These are phyloP conservation scores for Phycomyces nitens DNA, from an alignment of 192 early-diverging fungal genomes.

Conservation along the genomic window DNA sequence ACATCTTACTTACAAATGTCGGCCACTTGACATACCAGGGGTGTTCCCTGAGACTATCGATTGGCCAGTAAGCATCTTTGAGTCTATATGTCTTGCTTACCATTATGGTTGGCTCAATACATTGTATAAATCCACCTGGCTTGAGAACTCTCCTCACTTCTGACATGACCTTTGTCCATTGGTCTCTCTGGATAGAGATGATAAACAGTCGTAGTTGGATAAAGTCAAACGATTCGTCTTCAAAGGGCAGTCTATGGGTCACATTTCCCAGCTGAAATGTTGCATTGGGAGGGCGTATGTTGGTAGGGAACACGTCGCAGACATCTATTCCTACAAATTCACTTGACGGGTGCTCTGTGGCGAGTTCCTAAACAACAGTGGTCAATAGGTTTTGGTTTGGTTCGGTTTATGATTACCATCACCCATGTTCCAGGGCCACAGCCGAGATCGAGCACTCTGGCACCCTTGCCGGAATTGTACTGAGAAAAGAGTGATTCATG, in stretches of 20 bases:
- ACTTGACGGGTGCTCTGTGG: slow-evolving; percentile 1
- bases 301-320: not conserved
- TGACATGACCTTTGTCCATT: slow-evolving; percentile 2
- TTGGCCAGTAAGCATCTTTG: not conserved
- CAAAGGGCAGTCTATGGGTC: not conserved
- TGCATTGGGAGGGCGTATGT: slow-evolving; percentile 10
- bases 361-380: slow-evolving; percentile 10
- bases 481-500: not conserved
- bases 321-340: slow-evolving; percentile 12
- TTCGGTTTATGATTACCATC: slow-evolving; percentile 7
- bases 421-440: slow-evolving; percentile 41
- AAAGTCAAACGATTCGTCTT: slow-evolving; percentile 4
- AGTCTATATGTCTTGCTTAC: not conserved
- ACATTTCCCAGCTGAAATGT: slow-evolving; percentile 1
- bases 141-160: slow-evolving; percentile 10
- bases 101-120: slow-evolving; percentile 5
- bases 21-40: not conserved
- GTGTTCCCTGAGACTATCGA: not conserved
- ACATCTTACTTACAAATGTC: not conserved
- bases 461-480: not conserved
- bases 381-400: too few relatives aligned
- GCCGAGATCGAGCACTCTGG: slow-evolving; percentile 30
- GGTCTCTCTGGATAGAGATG: not conserved
- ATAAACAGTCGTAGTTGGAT: slow-evolving; percentile 9
- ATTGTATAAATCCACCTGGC: slow-evolving; percentile 15